Evolutionary conservation across 192 early-diverging fungal genomes (phyloP), one percentile per base, ranked within the genome.

Genomic region (Coemansia sp.): DNA sequence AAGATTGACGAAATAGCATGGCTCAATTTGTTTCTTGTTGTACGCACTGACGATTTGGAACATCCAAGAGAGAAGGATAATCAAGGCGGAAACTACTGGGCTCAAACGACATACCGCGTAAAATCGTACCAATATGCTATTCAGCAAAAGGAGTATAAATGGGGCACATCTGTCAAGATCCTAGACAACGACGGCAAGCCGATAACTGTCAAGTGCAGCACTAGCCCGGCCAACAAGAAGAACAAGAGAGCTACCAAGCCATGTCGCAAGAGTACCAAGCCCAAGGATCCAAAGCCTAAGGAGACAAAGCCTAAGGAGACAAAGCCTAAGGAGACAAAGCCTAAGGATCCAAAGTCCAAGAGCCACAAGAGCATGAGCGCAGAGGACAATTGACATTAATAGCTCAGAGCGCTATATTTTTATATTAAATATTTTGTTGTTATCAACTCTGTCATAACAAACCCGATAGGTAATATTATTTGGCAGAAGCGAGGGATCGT

Each of bases 71-170:
- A 82, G 18, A 34, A 36, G 24, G 73, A 70, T 0, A 81, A 81
- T 42, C 66, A 73, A 13, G 75, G 65, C 20, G 75, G 68, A 12
- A 63, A 68, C 22, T 76, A 70, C 33, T 89, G 88, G 88, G 75
- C 77, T 8, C 47, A 69, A 22, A 78, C 77, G n/a, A 27, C 66
- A 6, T 77, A 78, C 44, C 76, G 88, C 13, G 79, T 86, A 33
- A 73, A 81, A 54, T 86, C 83, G 10, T 89, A 85, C 72, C 41
- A 75, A 18, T 71, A 83, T 64, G 67, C 70, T 7, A 20, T 85
- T 16, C 44, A 71, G 12, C 70, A 74, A 31, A 59, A 51, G 0
- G 46, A 78, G 49, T 72, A 61, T 49, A 75, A 71, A 29, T 86
- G 78, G 74, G 63, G 40, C 5, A 73, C 59, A 0, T 65, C 70